Percentiles rank a stretch among this genome's conserved stretches.
Evolutionary conservation across 2,329 filamentous ascomycete species (phyloP).

Genomic region (Aspergillus flavus): DNA sequence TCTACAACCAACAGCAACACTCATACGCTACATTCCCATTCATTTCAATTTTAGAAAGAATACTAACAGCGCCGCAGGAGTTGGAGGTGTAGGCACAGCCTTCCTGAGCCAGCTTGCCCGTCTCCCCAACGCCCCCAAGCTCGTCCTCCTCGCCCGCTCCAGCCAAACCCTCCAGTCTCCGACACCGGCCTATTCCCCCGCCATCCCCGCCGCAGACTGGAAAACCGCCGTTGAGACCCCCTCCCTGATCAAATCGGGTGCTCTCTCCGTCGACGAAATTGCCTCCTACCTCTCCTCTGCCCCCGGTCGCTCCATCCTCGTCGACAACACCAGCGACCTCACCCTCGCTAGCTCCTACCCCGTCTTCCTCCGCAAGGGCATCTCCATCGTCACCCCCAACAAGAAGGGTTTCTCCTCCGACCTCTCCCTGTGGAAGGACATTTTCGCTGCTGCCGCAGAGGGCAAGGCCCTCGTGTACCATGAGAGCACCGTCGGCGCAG

Average conservation of each 20-base stretch:
- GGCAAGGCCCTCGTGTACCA: conserved; percentile 81
- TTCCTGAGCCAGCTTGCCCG: conserved; percentile 82
- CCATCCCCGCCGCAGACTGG: conserved; percentile 60
- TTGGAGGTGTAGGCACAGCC: conserved; percentile 88
- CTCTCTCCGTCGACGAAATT: conserved; percentile 68
- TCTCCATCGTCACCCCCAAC: conserved; percentile 94
- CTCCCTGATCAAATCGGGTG: conserved; percentile 53
- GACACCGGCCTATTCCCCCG: conserved; percentile 67
- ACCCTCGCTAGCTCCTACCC: conserved; percentile 84
- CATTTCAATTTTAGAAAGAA: neutral
- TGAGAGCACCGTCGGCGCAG: conserved; percentile 91
- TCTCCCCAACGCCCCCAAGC: conserved; percentile 69
- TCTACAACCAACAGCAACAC: conserved; percentile 4
- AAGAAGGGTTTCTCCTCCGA: conserved; percentile 95
- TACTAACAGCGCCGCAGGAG: conserved; percentile 58
- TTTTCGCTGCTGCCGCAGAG: conserved; percentile 71
- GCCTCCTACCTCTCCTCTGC: conserved; percentile 76
- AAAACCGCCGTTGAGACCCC: conserved; percentile 63
- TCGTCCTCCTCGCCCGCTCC: conserved; percentile 85
- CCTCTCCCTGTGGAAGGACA: conserved; percentile 80
- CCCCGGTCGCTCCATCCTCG: conserved; percentile 76
- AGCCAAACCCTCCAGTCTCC: conserved; percentile 77
- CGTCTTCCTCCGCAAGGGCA: conserved; percentile 73
- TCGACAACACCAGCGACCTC: conserved; percentile 95
- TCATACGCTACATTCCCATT: neutral